Evolutionary conservation across 2,329 filamentous ascomycete species (phyloP), one percentile per base, ranked within the genome.

Genomic region (Colletotrichum sidae): DNA sequence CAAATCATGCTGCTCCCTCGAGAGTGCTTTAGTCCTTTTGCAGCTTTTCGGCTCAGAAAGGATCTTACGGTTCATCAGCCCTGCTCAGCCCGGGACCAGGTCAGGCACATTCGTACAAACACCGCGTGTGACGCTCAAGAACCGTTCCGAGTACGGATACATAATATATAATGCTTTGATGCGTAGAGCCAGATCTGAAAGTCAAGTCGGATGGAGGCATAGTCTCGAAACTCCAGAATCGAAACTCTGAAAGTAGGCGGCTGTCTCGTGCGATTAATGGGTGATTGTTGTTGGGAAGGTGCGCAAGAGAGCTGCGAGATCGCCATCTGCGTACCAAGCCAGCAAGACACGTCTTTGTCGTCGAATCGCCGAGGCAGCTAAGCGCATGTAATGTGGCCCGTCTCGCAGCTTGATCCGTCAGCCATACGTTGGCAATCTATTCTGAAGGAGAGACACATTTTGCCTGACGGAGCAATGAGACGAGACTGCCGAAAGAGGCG

Each of bases 381-480:
- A 45, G 45, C 39, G 44, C 17, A 55, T 46, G 51, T 12, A 37
- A 45, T 34, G 17, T 50, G 39, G 12, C 34, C 50, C 51, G 33
- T 45, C 51, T 50, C 17, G 38, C 50, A 39, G 51, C 39, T 55
- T 39, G 39, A 42, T 39, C 51, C 51, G 57, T 51, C 38, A 39
- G 17, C 42, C 49, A 15, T 55, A 51, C 34, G 47, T 61, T 56
- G 57, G 51, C 45, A 61, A 47, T 61, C 39, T 61, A 65, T 46
- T 61, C 35, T 50, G 11, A 37, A 35, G 57, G 17, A 52, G 34
- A 41, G 57, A n/a, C 45, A 47, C 50, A 41, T 41, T 52, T 55
- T 55, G 57, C 50, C 51, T 44, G 47, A 56, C 46, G 45, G 57
- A 65, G 57, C 35, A 61, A 51, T 52, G 51, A 51, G 57, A 65